Evolutionary conservation across 257 asterid genomes (phyloP).

Genomic region (Coffea canephora): DNA sequence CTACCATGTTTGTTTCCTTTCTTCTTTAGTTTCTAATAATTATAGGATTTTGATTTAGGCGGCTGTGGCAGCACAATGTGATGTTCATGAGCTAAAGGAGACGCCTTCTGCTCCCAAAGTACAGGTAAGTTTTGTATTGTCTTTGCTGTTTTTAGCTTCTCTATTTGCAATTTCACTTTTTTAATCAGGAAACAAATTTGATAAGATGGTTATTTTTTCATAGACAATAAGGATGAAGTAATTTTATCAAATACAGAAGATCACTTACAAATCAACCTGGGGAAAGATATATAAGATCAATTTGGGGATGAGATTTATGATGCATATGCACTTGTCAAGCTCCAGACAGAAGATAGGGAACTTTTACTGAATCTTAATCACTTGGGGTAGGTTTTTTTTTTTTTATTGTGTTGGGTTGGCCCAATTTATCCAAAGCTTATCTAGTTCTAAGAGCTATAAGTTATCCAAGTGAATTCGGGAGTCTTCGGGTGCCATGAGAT

Average conservation of each 20-base stretch:
- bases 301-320: no score
- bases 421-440: neutral
- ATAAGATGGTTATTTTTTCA: neutral
- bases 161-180: neutral
- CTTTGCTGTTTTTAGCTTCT: neutral
- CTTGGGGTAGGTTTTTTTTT: neutral
- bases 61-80: conserved; percentile 75
- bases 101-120: conserved; percentile 47
- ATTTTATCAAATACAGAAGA: no score
- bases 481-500: neutral
- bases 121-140: conserved; percentile 39
- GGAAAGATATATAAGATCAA: neutral
- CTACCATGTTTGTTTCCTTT: neutral
- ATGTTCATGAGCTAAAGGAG: conserved; percentile 63
- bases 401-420: no score
- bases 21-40: neutral
- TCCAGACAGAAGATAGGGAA: neutral
- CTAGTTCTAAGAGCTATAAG: no score
- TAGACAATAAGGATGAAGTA: neutral
- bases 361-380: neutral
- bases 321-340: neutral
- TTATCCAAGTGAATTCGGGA: neutral
- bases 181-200: neutral
- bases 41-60: conserved; percentile 43
- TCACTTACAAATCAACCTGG: neutral